Evolutionary conservation across 495 filamentous ascomycete genomes (phyloP).

Genomic region (Neurospora sp.): DNA sequence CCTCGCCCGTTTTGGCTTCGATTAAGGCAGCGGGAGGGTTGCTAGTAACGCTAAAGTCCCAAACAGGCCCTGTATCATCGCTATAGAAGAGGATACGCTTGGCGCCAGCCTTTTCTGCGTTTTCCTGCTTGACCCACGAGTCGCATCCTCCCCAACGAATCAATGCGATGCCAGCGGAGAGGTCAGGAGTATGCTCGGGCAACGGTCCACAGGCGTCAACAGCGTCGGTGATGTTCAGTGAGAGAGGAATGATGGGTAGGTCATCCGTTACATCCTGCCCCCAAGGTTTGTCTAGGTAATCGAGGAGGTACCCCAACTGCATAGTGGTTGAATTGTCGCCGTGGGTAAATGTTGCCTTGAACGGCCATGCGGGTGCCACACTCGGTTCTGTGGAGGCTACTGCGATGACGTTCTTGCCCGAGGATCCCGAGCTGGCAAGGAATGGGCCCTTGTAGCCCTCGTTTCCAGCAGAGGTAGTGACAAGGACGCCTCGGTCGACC

Average conservation of each 20-base stretch:
- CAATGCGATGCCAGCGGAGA: slow-evolving; percentile 29
- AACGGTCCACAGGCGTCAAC: slow-evolving; percentile 15
- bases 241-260: slow-evolving; percentile 15
- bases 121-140: slow-evolving; percentile 13
- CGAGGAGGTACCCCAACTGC: slow-evolving; percentile 10
- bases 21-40: slow-evolving; percentile 10
- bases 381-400: slow-evolving; percentile 18
- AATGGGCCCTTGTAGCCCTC: slow-evolving; percentile 23
- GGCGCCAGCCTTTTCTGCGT: slow-evolving; percentile 16
- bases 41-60: not conserved
- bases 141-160: slow-evolving; percentile 24
- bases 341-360: slow-evolving; percentile 20
- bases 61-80: not conserved
- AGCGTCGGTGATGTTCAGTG: slow-evolving; percentile 8
- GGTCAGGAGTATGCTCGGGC: slow-evolving; percentile 19
- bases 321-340: slow-evolving; percentile 14
- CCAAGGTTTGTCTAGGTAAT: not conserved
- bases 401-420: slow-evolving; percentile 20
- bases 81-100: slow-evolving; percentile 22
- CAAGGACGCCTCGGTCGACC: slow-evolving; percentile 23
- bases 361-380: slow-evolving; percentile 14
- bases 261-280: slow-evolving; percentile 6
- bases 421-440: slow-evolving; percentile 18
- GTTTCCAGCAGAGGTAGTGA: slow-evolving; percentile 25
- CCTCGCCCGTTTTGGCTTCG: slow-evolving; percentile 11